Percentiles rank a stretch among this genome's conserved stretches.
These are phyloP conservation scores for Alectoria sarmentosa DNA, from an alignment of 495 filamentous ascomycete genomes.

Conservation along the genomic window DNA sequence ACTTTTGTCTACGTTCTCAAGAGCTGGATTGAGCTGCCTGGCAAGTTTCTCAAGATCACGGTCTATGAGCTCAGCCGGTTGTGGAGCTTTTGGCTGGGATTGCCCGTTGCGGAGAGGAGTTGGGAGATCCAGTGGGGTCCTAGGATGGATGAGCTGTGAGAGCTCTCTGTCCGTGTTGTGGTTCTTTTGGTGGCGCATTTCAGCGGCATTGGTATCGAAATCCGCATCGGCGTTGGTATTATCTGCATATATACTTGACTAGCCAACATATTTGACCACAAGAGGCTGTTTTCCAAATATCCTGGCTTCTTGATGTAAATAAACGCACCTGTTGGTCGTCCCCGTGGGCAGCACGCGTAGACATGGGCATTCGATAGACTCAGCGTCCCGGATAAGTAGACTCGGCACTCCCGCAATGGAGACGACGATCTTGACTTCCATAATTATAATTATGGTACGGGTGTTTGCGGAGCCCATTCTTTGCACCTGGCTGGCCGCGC, in stretches of 20 bases:
- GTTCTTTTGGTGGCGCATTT: not conserved
- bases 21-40: constrained; percentile 63
- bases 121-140: constrained; percentile 55
- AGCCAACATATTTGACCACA: no score
- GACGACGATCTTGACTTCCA: no score
- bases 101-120: constrained; percentile 59
- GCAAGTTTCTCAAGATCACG: constrained; percentile 57
- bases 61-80: constrained; percentile 53
- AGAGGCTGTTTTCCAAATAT: not conserved
- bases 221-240: not conserved
- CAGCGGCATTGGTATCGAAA: not conserved
- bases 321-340: no score
- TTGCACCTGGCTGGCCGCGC: no score
- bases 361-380: no score
- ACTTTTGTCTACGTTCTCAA: constrained; percentile 58
- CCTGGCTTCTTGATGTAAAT: no score
- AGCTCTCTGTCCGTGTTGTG: not conserved
- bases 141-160: constrained; percentile 53
- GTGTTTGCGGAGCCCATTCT: no score
- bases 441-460: no score
- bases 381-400: no score
- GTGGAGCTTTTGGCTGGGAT: constrained; percentile 73
- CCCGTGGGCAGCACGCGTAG: not conserved
- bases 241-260: not conserved
- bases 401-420: no score